Percentiles rank a stretch among this genome's conserved stretches.
These are phyloP conservation scores for Exserohilum rostratum DNA, from an alignment of 2,329 filamentous ascomycete species.

Conservation along the genomic window DNA sequence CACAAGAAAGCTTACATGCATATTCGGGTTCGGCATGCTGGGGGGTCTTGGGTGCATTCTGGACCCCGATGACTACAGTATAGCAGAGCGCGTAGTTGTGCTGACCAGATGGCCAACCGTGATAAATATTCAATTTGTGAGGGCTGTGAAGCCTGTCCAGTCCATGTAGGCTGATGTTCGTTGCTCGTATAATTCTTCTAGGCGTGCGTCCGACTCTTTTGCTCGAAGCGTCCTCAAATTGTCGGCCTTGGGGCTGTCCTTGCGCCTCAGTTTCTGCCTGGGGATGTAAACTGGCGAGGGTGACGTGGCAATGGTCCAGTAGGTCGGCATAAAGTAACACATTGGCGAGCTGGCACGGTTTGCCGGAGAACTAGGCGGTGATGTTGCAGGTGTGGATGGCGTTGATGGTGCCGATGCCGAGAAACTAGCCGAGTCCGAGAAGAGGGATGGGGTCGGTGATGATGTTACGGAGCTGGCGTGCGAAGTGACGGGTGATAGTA, in stretches of 20 bases:
- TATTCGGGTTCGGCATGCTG: background rate
- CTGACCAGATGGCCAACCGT: background rate
- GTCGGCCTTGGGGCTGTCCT: slow-evolving; percentile 33
- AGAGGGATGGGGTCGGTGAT: slow-evolving; percentile 23
- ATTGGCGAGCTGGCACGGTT: slow-evolving; percentile 15
- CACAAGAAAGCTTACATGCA: background rate
- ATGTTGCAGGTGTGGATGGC: slow-evolving; percentile 24
- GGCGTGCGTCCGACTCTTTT: slow-evolving; percentile 43
- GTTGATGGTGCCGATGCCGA: slow-evolving; percentile 20
- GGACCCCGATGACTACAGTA: background rate
- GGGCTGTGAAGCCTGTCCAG: slow-evolving; percentile 27
- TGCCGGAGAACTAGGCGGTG: slow-evolving; percentile 21
- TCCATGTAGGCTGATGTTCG: slow-evolving; percentile 39
- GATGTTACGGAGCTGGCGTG: slow-evolving; percentile 11
- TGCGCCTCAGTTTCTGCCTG: slow-evolving; percentile 23
- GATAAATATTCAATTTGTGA: background rate
- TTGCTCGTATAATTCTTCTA: slow-evolving; percentile 40
- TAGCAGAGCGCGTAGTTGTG: background rate
- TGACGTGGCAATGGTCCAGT: slow-evolving; percentile 15
- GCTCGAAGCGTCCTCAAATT: slow-evolving; percentile 41
- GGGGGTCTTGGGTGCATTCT: background rate
- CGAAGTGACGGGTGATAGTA: slow-evolving; percentile 15
- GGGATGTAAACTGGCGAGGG: slow-evolving; percentile 16
- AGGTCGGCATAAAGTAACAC: slow-evolving; percentile 16
- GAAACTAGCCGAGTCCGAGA: slow-evolving; percentile 21